A percentile compares a stretch with the other conserved stretches of the same genome.
phyloP scores from a whole-genome alignment of 2,329 filamentous ascomycete species.

The Sporothrix mexicana region DNA sequence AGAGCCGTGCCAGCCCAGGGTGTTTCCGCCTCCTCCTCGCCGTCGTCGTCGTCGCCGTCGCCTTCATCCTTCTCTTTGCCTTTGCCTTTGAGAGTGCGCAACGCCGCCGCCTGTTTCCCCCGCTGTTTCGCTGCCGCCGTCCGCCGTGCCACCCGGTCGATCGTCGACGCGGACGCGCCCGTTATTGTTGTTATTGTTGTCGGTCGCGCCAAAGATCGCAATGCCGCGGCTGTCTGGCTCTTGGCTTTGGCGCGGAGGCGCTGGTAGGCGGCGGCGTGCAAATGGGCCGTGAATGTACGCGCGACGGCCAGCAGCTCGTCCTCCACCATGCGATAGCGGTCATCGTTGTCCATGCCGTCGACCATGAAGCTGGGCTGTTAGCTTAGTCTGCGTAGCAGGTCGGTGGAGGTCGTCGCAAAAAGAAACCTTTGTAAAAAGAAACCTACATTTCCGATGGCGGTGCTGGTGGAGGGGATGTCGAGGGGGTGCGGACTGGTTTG shows the following conservation, averaged over 20 bases:
- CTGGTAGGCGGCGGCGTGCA: conserved; percentile 79
- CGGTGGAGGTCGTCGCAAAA: no score
- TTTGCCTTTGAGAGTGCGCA: conserved; percentile 31
- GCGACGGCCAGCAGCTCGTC: conserved; percentile 76
- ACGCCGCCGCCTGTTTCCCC: conserved; percentile 46
- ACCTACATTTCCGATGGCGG: conserved; percentile 42
- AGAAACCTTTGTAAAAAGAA: no score
- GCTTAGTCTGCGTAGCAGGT: no score
- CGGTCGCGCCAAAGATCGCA: conserved; percentile 58
- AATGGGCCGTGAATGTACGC: conserved; percentile 71
- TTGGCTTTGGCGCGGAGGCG: conserved; percentile 51
- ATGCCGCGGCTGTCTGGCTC: conserved; percentile 58
- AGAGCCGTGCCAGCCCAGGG: conserved; percentile 49
- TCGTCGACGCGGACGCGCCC: conserved; percentile 40
- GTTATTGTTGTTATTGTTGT: conserved; percentile 51
- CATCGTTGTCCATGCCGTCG: conserved; percentile 68
- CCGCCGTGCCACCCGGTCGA: conserved; percentile 42
- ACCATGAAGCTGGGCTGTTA: conserved; percentile 62
- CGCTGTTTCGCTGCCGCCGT: conserved; percentile 46
- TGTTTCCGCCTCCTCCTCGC: conserved; percentile 43
- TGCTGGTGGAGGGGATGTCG: conserved; percentile 44
- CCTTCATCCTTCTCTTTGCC: conserved; percentile 10
- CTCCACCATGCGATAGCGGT: conserved; percentile 81
- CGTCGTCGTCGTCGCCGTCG: conserved; percentile 35
- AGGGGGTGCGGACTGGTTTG: conserved; percentile 41